Conservation (phyloP, 495 filamentous ascomycete species). For the Astrothelium subdiscretum region DNA sequence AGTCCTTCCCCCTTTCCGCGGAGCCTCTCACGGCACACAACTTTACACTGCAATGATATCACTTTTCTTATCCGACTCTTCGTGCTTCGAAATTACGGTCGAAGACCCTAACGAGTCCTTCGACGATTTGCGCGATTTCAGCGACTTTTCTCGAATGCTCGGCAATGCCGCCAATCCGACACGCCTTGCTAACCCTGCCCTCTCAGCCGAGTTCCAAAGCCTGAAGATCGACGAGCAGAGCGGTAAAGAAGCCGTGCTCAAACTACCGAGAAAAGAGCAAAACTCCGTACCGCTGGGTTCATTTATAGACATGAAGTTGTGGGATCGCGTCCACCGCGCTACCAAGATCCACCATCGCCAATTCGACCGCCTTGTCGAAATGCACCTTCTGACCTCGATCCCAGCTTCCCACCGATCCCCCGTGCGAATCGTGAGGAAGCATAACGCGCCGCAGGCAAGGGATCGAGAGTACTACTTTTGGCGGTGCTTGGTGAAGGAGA, state of each 20-base stretch:
- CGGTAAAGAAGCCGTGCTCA: not conserved
- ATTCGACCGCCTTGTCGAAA: slow-evolving; percentile 75
- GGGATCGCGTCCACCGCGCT: slow-evolving; percentile 48
- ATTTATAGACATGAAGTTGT: slow-evolving; percentile 49
- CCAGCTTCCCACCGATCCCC: slow-evolving; percentile 49
- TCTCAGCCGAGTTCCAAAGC: slow-evolving; percentile 37
- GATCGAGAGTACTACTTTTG: slow-evolving; percentile 66
- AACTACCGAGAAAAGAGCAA: slow-evolving; percentile 19
- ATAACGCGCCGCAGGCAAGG: slow-evolving; percentile 38
- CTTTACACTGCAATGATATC: slow-evolving; percentile 71
- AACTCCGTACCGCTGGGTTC: slow-evolving; percentile 42
- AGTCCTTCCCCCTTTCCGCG: slow-evolving; percentile 79
- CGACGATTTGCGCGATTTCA: slow-evolving; percentile 75
- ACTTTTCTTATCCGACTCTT: slow-evolving; percentile 46
- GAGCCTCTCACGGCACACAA: slow-evolving; percentile 61
- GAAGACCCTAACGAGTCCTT: slow-evolving; percentile 96
- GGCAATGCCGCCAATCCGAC: not conserved
- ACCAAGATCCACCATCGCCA: slow-evolving; percentile 79
- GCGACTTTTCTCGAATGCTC: slow-evolving; percentile 44
- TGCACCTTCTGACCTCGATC: slow-evolving; percentile 72
- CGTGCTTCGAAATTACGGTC: slow-evolving; percentile 74
- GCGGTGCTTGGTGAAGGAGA: slow-evolving; percentile 69
- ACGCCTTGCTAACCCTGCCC: slow-evolving; percentile 42
- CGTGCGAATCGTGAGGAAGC: slow-evolving; percentile 45
- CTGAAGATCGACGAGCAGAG: slow-evolving; percentile 40